Evolutionary conservation across 768 basidiomycete species (phyloP), one percentile per base, ranked within the genome.

Genomic region (Agrocybe praecox): DNA sequence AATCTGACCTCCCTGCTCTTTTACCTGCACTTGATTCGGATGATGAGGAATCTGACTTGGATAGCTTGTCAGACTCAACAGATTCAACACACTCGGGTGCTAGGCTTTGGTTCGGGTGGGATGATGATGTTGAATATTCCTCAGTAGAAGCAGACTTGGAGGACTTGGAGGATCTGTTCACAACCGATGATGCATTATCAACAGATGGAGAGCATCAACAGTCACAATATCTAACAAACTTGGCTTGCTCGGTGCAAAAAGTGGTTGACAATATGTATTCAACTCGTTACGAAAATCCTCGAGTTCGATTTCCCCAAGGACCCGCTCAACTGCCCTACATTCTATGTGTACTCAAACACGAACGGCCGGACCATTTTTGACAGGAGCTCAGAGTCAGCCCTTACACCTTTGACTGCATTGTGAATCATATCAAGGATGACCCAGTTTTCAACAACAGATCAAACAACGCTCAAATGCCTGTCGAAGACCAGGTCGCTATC

Each of bases 401-500:
- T 0, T 17, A 6, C n/a, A 72, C 72, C n/a, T 77, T 77, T 56
- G 73, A 77, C 60, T 10, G 17, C 10, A 59, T 77, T 32, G 48
- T 74, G 8, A 43, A 34, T 7, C 9, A n/a, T 6, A 18, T 58
- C 19, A 24, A 36, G 52, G 36, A 40, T n/a, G 36, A 61, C 43
- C 42, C 46, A 2, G 49, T 62, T 5, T 62, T 62, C 43, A 34
- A 8, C 32, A 58, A 58, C 32, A 40, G 24, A 43, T 58, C 52
- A 9, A 46, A 36, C 11, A 46, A 53, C 43, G 32, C 15, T 14
- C 61, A 62, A 42, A 55, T 56, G 53, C 61, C 61, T 15, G 50
- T 62, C 6, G 53, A 56, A 21, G 34, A 51, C 6, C 75, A 80
- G 50, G 56, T 80, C 11, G 75, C 74, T 0, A 71, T 80, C 21